phyloP scores from a whole-genome alignment of 331 rosid genomes.

The Cydonia oblonga region DNA sequence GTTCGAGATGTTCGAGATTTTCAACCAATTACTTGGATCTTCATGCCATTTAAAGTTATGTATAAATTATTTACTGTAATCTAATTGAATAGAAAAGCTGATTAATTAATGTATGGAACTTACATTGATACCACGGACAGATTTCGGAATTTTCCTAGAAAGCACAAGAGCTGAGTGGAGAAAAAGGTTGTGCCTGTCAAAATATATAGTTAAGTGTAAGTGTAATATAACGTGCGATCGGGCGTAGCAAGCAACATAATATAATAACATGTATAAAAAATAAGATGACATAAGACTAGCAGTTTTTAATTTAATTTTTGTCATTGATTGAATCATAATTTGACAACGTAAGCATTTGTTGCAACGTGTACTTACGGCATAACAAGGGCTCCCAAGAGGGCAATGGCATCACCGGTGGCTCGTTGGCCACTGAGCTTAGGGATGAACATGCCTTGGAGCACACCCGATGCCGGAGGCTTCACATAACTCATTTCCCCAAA shows the following conservation, averaged over 20 bases:
- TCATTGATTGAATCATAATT: neutral
- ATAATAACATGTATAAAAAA: no score
- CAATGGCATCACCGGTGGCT: conserved; percentile 80
- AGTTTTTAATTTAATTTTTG: neutral
- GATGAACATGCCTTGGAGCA: conserved; percentile 38
- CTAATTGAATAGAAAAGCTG: neutral
- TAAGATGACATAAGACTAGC: neutral
- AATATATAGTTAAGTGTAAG: no score
- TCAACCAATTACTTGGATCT: neutral
- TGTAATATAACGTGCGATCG: no score
- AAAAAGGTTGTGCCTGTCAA: conserved; percentile 76
- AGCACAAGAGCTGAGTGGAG: conserved; percentile 89
- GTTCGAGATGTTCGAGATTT: no score
- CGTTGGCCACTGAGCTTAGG: conserved; percentile 45
- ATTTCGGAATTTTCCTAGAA: conserved; percentile 55
- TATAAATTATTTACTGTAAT: neutral
- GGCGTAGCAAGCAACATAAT: neutral
- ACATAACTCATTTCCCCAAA: conserved; percentile 76
- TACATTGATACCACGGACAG: conserved; percentile 74
- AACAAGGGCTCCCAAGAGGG: conserved; percentile 77
- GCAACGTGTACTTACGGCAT: conserved; percentile 49
- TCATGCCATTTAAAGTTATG: neutral
- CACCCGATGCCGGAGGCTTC: conserved; percentile 41
- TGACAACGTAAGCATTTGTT: neutral
- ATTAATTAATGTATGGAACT: neutral